phyloP scores from a whole-genome alignment of 257 asterid species.

The Lycium ferocissimum region DNA sequence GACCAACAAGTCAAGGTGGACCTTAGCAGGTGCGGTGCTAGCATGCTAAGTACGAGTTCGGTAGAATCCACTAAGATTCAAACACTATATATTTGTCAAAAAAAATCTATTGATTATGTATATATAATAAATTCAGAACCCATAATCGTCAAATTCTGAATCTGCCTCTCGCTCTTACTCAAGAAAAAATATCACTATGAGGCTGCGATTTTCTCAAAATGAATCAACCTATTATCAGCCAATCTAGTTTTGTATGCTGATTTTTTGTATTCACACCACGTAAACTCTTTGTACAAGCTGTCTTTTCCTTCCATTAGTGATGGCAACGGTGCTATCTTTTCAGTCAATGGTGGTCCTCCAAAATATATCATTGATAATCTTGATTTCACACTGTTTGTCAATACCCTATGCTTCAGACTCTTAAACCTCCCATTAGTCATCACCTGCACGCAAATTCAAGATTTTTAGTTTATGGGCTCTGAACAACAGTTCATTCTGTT shows the following conservation, averaged over 20 bases:
- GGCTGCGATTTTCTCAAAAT: constrained; percentile 17
- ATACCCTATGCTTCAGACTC: constrained; percentile 33
- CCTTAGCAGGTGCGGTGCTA: no score
- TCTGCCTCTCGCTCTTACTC: background rate
- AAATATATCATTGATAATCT: constrained; percentile 37
- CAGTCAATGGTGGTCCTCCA: constrained; percentile 39
- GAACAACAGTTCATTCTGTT: no score
- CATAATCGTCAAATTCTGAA: background rate
- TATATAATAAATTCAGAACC: no score
- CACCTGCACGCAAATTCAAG: background rate
- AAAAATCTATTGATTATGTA: background rate
- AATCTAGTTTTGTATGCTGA: constrained; percentile 25
- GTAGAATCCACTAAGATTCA: background rate
- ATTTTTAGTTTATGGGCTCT: background rate
- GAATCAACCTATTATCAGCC: constrained; percentile 21
- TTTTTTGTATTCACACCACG: constrained; percentile 34
- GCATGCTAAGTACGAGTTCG: no score
- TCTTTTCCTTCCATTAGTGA: constrained; percentile 30
- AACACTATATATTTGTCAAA: background rate
- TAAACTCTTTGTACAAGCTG: constrained; percentile 35
- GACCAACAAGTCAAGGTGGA: background rate
- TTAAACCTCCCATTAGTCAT: constrained; percentile 38
- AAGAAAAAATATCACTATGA: background rate
- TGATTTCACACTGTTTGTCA: constrained; percentile 29
- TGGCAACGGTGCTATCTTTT: constrained; percentile 35